Evolutionary conservation across 768 basidiomycete genomes (phyloP).

Genomic region (Cyclocybe cylindracea): DNA sequence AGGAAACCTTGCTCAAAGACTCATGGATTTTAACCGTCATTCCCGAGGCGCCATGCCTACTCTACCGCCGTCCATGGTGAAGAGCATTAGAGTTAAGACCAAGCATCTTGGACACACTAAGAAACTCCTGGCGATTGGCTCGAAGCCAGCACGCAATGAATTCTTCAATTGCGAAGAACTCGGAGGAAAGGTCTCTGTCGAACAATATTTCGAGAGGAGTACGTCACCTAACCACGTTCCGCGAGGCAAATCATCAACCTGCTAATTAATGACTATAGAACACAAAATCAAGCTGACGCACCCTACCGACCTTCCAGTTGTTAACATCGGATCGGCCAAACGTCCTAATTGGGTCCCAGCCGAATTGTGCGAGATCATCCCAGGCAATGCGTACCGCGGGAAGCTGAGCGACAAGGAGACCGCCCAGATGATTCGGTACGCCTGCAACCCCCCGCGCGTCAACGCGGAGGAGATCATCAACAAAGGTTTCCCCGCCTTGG

Average conservation of each 20-base stretch:
- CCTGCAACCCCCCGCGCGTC: constrained; percentile 60
- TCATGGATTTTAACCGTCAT: constrained; percentile 45
- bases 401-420: constrained; percentile 65
- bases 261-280: constrained; percentile 36
- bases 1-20: constrained; percentile 62
- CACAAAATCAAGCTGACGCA: constrained; percentile 52
- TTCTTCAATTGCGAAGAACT: constrained; percentile 27
- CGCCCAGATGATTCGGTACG: constrained; percentile 66
- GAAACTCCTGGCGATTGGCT: constrained; percentile 26
- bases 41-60: constrained; percentile 46
- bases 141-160: constrained; percentile 21
- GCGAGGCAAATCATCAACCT: neutral
- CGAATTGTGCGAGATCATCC: constrained; percentile 67
- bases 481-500: constrained; percentile 59
- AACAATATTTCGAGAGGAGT: constrained; percentile 67
- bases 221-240: constrained; percentile 19
- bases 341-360: constrained; percentile 53
- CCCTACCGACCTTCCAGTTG: constrained; percentile 49
- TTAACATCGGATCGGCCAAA: constrained; percentile 43
- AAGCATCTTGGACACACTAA: constrained; percentile 59
- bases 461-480: constrained; percentile 62
- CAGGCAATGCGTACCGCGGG: constrained; percentile 59
- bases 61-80: constrained; percentile 48
- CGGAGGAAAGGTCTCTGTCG: constrained; percentile 57
- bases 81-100: constrained; percentile 59